Evolutionary conservation across 805 yeast species (phyloP).

Genomic region (Pachysolen tannophilus): DNA sequence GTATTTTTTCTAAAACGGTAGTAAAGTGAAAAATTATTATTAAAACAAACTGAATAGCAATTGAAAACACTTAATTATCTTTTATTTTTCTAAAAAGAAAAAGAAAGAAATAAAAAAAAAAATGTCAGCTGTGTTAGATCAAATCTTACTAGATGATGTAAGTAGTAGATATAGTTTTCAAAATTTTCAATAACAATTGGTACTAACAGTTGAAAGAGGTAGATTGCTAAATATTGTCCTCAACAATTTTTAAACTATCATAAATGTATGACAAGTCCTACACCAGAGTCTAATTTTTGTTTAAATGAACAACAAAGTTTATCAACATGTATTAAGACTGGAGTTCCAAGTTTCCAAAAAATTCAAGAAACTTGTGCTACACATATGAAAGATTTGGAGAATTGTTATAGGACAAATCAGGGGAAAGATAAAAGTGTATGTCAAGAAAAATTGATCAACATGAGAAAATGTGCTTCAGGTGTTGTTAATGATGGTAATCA

Average conservation of each 20-base stretch:
- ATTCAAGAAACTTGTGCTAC: slow-evolving; percentile 57
- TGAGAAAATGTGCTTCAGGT: slow-evolving; percentile 46
- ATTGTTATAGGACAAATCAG: slow-evolving; percentile 45
- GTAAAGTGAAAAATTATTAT: too few species aligned
- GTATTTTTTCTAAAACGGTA: too few species aligned
- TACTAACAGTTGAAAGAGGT: not conserved
- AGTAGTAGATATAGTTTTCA: slow-evolving; percentile 12
- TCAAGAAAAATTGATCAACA: slow-evolving; percentile 37
- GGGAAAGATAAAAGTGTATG: slow-evolving; percentile 48
- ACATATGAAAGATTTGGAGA: slow-evolving; percentile 54
- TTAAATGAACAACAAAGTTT: slow-evolving; percentile 45
- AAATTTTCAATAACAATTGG: not conserved
- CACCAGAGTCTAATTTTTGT: slow-evolving; percentile 49
- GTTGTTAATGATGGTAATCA: not conserved
- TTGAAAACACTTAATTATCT: too few species aligned
- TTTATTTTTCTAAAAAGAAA: too few species aligned
- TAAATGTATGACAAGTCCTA: slow-evolving; percentile 55
- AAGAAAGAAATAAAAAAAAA: too few species aligned
- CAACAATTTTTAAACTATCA: slow-evolving; percentile 65
- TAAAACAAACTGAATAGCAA: too few species aligned
- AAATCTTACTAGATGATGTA: slow-evolving; percentile 67
- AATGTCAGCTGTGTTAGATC: slow-evolving; percentile 53
- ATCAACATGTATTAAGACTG: slow-evolving; percentile 51
- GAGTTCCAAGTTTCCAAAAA: slow-evolving; percentile 65
- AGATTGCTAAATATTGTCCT: slow-evolving; percentile 70